Base-by-base conservation (phyloP, 202 grass and related monocot species). In the Schoenoplectus tabernaemontani region DNA sequence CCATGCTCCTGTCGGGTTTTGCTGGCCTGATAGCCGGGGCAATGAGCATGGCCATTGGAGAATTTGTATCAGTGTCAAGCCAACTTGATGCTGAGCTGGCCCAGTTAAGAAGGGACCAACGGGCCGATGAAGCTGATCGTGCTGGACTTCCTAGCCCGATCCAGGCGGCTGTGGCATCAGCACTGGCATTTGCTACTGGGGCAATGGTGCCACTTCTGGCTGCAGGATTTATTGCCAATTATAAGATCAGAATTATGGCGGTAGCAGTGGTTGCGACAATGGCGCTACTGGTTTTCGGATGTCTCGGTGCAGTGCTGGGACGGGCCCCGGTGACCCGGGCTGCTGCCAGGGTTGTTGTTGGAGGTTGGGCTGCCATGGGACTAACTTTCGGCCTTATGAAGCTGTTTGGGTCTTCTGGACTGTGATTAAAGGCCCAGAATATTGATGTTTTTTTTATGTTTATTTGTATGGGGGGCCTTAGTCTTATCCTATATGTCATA, bases 21-120 rank as follows among this genome's bases (percentile, higher is more conserved):
- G 93, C 93, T 0, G 93, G 93, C 1, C 87, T 93, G 4, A 44
- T 97, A 50, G 93, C 92, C 9, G 93, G 93, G 11, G 93, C 91
- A 0, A 93, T 82, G 85, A 97, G 93, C 89, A 97, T 97, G 90
- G 91, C 87, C 51, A 88, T 92, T 82, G 90, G 88, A 37, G 93
- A 96, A 83, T 96, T 86, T 70, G 91, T 96, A 26, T 92, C 87
- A 0, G 89, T 96, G 54, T 89, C 87, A 53, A 79, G 79, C 20
- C 87, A 96, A 82, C 47, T 88, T 10, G 89, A 96, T 68, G 82
- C 87, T 0, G 87, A 96, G 79, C 6, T 88, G 8, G 82, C 87
- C 24, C 86, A 88, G 9, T 80, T 90, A 7, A 77, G 80, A 72
- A 84, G 82, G 23, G 76, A 91, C 74, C 85, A 81, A 11, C 79